Percentiles rank a stretch among this genome's conserved stretches.
phyloP scores from a whole-genome alignment of 192 early-diverging fungal species.

The Umbelopsis sp. region DNA sequence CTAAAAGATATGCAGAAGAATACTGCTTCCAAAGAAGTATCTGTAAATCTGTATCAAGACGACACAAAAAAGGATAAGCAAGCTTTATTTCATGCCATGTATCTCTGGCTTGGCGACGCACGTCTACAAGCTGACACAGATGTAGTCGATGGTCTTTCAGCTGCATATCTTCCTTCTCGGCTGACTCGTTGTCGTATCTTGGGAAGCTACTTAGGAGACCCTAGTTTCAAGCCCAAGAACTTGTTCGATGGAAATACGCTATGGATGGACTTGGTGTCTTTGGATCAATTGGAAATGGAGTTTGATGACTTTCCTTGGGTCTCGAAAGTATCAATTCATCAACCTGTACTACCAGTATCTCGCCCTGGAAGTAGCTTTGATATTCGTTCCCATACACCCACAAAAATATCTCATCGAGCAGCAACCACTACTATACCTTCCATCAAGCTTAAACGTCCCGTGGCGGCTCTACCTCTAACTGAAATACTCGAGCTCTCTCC shows the following conservation, averaged over 20 bases:
- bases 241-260: slow-evolving; percentile 30
- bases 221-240: slow-evolving; percentile 13
- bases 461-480: background rate
- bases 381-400: background rate
- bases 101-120: slow-evolving; percentile 49
- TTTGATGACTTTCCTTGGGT: slow-evolving; percentile 27
- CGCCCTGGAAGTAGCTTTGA: background rate
- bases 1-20: slow-evolving; percentile 36
- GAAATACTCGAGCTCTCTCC: slow-evolving; percentile 16
- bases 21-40: background rate
- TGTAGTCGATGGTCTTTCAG: slow-evolving; percentile 34
- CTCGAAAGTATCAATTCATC: slow-evolving; percentile 14
- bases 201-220: background rate
- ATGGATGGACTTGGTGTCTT: slow-evolving; percentile 44
- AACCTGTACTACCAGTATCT: background rate
- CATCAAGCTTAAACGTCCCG: background rate
- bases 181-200: slow-evolving; percentile 32
- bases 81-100: slow-evolving; percentile 46
- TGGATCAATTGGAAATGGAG: background rate
- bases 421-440: background rate
- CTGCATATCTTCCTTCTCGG: slow-evolving; percentile 31
- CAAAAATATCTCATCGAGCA: slow-evolving; percentile 21
- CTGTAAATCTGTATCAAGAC: slow-evolving; percentile 40
- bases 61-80: too few relatives aligned
- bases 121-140: slow-evolving; percentile 30